Base-by-base conservation (phyloP, 2,329 filamentous ascomycete species). In the Penicillium janthinellum region DNA sequence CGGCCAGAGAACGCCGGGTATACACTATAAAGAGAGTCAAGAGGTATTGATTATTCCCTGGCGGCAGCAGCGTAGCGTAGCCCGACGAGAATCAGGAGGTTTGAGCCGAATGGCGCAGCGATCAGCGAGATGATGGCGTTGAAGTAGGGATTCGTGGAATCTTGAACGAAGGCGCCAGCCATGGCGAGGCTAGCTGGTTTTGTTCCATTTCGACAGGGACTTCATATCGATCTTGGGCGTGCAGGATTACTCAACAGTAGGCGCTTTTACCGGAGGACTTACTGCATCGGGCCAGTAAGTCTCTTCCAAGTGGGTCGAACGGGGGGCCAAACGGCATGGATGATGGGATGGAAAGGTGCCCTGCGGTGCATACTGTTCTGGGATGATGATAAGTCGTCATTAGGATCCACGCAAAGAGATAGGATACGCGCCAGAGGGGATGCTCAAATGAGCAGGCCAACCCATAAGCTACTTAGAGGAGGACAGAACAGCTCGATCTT, bases 271-370 rank as follows among this genome's bases (percentile, higher is more conserved):
- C 60, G 58, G 60, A 57, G 58, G 10, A 51, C 10, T 60, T 60
- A 42, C 60, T 63, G 35, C 25, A 58, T 63, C 45, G 41, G 60
- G 54, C 42, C 57, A 48, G 42, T 54, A 42, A 58, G 49, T 45
- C 53, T 49, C 48, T 53, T 56, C 45, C 22, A 10, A 45, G 58
- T 57, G 54, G 54, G 54, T 50, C 49, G 12, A 37, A 39, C 14
- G 49, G 20, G 35, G 22, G 22, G 4, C 22, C 22, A 22, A 22
- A 22, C 22, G 22, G 22, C 20, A 20, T 20, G 20, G 20, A 20
- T 20, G 20, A 20, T 20, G 20, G 20, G 20, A 20, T 20, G 20
- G 20, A 20, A 20, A 20, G 20, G 20, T 20, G 20, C 20, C 20
- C 20, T 20, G 20, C 20, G 20, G 20, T 20, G 20, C 20, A 20